phyloP scores from a whole-genome alignment of 495 filamentous ascomycete genomes.

The Penicillium silybi region DNA sequence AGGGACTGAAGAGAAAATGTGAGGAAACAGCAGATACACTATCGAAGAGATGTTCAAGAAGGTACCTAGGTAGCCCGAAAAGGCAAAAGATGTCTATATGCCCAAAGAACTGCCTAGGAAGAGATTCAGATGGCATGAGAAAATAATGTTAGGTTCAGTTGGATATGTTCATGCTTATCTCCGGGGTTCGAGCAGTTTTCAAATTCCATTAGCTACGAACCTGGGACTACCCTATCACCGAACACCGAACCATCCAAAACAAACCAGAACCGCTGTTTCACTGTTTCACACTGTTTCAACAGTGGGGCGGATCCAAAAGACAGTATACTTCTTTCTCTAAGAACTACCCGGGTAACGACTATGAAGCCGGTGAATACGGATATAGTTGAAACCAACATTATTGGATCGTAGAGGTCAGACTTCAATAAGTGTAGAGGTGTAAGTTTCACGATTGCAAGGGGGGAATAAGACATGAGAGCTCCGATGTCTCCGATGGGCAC shows the following conservation, averaged over 20 bases:
- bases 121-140: no score
- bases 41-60: no score
- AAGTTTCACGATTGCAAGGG: constrained; percentile 1
- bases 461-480: constrained; percentile 9
- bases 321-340: neutral
- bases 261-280: neutral
- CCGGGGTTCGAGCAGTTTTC: no score
- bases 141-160: no score
- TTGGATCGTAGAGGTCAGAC: neutral
- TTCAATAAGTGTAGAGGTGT: neutral
- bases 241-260: neutral
- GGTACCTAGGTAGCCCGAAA: no score
- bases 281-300: neutral
- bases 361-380: neutral
- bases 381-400: neutral
- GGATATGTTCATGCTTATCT: no score
- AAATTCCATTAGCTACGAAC: no score
- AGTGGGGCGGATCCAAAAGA: neutral
- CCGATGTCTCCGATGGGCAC: neutral
- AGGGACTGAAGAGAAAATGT: no score
- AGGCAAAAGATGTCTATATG: no score
- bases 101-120: no score
- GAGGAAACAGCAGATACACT: no score
- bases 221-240: neutral
- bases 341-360: neutral